A percentile compares a stretch with the other conserved stretches of the same genome.
Evolutionary conservation across 768 basidiomycete genomes (phyloP).

Genomic region (Boletus vermiculosoides): DNA sequence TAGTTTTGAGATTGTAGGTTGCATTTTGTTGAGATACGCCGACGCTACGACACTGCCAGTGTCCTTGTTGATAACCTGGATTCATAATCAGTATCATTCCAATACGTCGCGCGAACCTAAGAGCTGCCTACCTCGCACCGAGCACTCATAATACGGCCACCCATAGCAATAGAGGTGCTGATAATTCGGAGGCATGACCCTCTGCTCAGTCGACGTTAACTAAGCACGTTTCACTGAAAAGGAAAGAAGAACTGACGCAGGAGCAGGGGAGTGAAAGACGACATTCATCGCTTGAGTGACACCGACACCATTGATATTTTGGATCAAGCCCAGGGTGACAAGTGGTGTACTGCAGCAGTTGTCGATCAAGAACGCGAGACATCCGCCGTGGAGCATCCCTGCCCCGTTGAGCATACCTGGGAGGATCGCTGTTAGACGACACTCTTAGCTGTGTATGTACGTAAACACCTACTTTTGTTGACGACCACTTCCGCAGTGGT

Average conservation of each 20-base stretch:
- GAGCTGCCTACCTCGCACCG: constrained; percentile 58
- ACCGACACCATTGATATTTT: constrained; percentile 66
- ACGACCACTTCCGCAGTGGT: constrained; percentile 63
- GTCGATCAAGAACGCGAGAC: constrained; percentile 70
- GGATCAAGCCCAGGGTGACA: constrained; percentile 60
- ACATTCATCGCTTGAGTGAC: constrained; percentile 73
- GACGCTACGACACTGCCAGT: constrained; percentile 62
- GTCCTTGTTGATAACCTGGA: constrained; percentile 57
- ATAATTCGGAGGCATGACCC: constrained; percentile 58
- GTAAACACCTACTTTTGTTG: constrained; percentile 49
- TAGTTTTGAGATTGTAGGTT: constrained; percentile 52
- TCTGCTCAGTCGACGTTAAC: constrained; percentile 33
- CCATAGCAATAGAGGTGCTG: constrained; percentile 64
- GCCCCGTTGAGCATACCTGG: constrained; percentile 75
- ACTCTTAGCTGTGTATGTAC: neutral
- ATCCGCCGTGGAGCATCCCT: constrained; percentile 75
- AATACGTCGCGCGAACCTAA: neutral
- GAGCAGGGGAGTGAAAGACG: constrained; percentile 66
- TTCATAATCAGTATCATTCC: neutral
- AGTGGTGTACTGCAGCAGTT: constrained; percentile 71
- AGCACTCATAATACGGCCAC: constrained; percentile 68
- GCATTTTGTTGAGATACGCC: constrained; percentile 72
- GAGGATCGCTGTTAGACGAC: constrained; percentile 3
- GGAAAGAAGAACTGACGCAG: constrained; percentile 43
- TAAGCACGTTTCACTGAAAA: constrained; percentile 2